These are phyloP conservation scores for Iberis amara DNA, from an alignment of 441 rosid genomes.

Conservation along the genomic window DNA sequence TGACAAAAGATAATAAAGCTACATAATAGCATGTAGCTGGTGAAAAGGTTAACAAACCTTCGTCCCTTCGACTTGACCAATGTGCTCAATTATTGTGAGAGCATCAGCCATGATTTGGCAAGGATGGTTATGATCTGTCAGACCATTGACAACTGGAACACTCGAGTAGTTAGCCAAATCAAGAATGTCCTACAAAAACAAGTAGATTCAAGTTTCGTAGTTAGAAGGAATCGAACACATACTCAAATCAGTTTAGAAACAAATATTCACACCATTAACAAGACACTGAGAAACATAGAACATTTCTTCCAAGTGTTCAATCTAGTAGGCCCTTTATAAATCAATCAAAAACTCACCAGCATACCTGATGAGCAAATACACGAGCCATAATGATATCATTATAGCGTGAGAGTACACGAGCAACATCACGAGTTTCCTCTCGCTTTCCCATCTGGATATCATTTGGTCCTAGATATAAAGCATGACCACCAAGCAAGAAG, in stretches of 20 bases:
- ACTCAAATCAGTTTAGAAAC: background rate
- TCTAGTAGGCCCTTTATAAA: background rate
- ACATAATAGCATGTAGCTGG: slow-evolving; percentile 1
- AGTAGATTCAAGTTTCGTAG: background rate
- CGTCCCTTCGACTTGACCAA: slow-evolving; percentile 78
- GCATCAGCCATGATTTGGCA: slow-evolving; percentile 99
- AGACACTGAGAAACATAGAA: slow-evolving; percentile 3
- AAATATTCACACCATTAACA: slow-evolving; percentile 4
- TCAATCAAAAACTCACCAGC: slow-evolving; percentile 51
- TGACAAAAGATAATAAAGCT: background rate
- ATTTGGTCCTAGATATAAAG: slow-evolving; percentile 77
- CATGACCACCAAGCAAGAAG: slow-evolving; percentile 93
- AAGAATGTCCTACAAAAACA: slow-evolving; percentile 64
- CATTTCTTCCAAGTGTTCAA: background rate
- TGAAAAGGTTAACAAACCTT: slow-evolving; percentile 47
- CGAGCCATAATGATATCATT: slow-evolving; percentile 96
- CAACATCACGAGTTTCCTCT: slow-evolving; percentile 93
- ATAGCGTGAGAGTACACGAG: slow-evolving; percentile 84
- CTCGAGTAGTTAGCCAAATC: slow-evolving; percentile 80
- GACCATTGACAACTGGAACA: slow-evolving; percentile 85
- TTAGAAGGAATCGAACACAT: background rate
- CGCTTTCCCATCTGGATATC: slow-evolving; percentile 97
- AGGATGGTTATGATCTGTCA: slow-evolving; percentile 94
- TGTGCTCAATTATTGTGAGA: slow-evolving; percentile 86
- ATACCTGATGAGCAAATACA: slow-evolving; percentile 98